phyloP scores from a whole-genome alignment of 2,329 filamentous ascomycete genomes.

The Ophiocordyceps camponoti-saundersi region DNA sequence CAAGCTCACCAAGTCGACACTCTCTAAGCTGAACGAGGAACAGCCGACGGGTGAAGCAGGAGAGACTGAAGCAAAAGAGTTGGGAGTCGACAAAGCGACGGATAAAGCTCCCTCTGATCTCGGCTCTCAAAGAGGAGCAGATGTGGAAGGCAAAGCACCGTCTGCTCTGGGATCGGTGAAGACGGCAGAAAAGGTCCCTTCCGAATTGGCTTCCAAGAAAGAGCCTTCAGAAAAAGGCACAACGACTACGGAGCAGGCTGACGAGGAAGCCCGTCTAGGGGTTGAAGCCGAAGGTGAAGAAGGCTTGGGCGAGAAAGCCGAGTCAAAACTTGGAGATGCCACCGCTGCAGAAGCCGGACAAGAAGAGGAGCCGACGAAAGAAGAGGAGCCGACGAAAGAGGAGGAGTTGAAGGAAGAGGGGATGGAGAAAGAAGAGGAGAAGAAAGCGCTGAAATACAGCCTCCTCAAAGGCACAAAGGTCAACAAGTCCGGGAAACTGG shows the following conservation, averaged over 20 bases:
- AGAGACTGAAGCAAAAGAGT: too few species aligned
- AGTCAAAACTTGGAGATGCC: not conserved
- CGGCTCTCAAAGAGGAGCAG: not conserved
- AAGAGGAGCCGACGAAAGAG: constrained; percentile 4
- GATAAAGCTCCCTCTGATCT: too few species aligned
- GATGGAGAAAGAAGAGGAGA: not conserved
- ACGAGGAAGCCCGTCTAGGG: not conserved
- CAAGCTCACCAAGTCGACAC: not conserved
- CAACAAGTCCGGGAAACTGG: constrained; percentile 43
- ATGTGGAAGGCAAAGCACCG: not conserved
- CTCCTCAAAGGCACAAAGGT: constrained; percentile 35
- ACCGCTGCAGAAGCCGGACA: not conserved
- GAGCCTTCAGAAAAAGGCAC: not conserved
- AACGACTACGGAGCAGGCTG: not conserved
- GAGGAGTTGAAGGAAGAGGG: not conserved
- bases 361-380: constrained; percentile 1
- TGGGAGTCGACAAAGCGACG: too few species aligned
- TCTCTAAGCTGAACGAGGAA: too few species aligned
- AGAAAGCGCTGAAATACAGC: constrained; percentile 23
- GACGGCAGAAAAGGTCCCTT: not conserved
- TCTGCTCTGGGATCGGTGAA: not conserved
- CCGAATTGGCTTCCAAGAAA: not conserved
- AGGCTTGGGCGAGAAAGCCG: not conserved
- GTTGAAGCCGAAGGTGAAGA: not conserved
- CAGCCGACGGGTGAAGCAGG: too few species aligned